A percentile compares a stretch with the other conserved stretches of the same genome.
phyloP scores from a whole-genome alignment of 768 basidiomycete genomes.

The Daedalea quercina region DNA sequence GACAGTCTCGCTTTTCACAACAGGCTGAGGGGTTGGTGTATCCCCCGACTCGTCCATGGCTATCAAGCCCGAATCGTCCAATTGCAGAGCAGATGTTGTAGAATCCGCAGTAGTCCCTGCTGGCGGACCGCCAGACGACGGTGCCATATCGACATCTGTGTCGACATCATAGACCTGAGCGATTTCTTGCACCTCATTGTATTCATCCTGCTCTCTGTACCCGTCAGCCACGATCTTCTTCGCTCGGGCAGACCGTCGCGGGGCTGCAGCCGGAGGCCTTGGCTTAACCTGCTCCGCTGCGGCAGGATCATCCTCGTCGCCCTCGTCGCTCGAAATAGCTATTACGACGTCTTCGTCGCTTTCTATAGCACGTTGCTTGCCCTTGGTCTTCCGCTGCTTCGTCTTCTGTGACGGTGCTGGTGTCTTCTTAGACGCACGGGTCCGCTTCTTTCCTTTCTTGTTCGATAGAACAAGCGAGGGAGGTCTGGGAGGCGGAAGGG shows the following conservation, averaged over 20 bases:
- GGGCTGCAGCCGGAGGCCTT: background rate
- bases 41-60: constrained; percentile 1
- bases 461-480: constrained; percentile 1
- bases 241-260: constrained; percentile 27
- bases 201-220: constrained; percentile 22
- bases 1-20: constrained; percentile 13
- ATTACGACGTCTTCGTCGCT: constrained; percentile 12
- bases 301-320: background rate
- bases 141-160: constrained; percentile 1
- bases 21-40: background rate
- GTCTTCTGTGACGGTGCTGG: constrained; percentile 4
- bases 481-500: constrained; percentile 7
- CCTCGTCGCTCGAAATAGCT: constrained; percentile 11
- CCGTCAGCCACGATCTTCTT: constrained; percentile 21
- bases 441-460: constrained; percentile 21
- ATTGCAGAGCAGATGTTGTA: background rate
- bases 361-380: constrained; percentile 15
- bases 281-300: background rate
- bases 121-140: background rate
- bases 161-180: constrained; percentile 1
- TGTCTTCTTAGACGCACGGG: constrained; percentile 1
- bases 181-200: constrained; percentile 14
- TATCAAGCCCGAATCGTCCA: constrained; percentile 1
- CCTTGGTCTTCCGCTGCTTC: constrained; percentile 32
- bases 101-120: background rate